Percentiles rank a stretch among this genome's conserved stretches.
phyloP scores from a whole-genome alignment of 192 early-diverging fungal genomes.

The Coemansia sp. region DNA sequence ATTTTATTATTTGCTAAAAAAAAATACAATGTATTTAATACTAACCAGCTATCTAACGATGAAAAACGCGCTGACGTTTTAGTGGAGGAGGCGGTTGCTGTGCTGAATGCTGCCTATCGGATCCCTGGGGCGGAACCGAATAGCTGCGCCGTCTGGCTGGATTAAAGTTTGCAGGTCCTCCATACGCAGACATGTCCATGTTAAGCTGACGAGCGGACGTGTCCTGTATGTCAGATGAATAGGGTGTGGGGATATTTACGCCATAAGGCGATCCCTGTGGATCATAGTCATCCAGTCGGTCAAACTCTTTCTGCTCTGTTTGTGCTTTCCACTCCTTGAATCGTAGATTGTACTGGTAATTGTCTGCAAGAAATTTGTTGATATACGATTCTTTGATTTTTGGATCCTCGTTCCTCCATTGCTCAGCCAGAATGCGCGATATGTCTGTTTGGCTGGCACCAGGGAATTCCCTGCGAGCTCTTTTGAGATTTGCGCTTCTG shows the following conservation, averaged over 20 bases:
- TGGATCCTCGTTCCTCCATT: constrained; percentile 27
- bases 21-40: neutral
- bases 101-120: neutral
- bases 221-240: neutral
- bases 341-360: constrained; percentile 18
- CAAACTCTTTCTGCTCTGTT: constrained; percentile 7
- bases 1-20: neutral
- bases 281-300: constrained; percentile 3
- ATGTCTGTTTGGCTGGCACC: constrained; percentile 22
- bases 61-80: neutral
- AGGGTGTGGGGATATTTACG: neutral
- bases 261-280: neutral
- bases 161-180: constrained; percentile 2
- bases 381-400: constrained; percentile 16
- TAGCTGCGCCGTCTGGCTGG: neutral
- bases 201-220: neutral
- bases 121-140: neutral
- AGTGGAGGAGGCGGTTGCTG: neutral
- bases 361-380: constrained; percentile 16
- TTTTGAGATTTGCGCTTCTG: constrained; percentile 18
- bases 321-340: constrained; percentile 1
- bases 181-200: constrained; percentile 3
- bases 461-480: constrained; percentile 13
- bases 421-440: constrained; percentile 25
- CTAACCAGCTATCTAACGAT: neutral